These are phyloP conservation scores for Phyllosticta paracitricarpa DNA, from an alignment of 2,329 filamentous ascomycete genomes.

Conservation along the genomic window DNA sequence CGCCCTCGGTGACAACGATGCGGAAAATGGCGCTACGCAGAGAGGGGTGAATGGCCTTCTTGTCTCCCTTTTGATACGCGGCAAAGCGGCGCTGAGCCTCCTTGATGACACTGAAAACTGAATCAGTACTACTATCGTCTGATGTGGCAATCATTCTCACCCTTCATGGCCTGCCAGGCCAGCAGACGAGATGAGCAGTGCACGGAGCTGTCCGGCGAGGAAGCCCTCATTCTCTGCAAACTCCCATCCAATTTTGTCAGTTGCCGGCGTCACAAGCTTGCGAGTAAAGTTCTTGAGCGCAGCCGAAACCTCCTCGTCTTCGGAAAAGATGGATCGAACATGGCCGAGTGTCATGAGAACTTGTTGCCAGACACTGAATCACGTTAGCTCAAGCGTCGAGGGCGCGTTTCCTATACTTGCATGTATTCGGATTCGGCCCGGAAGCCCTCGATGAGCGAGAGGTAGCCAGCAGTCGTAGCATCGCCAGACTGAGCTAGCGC, in stretches of 20 bases:
- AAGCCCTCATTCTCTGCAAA: constrained; percentile 70
- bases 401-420: constrained; percentile 24
- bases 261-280: constrained; percentile 63
- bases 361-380: constrained; percentile 67
- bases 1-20: constrained; percentile 64
- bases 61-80: constrained; percentile 58
- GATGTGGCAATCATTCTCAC: constrained; percentile 35
- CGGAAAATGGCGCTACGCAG: constrained; percentile 73
- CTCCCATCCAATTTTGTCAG: constrained; percentile 77
- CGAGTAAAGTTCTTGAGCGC: constrained; percentile 71
- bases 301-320: constrained; percentile 57
- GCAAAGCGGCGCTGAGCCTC: constrained; percentile 74
- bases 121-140: constrained; percentile 1
- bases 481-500: constrained; percentile 83
- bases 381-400: constrained; percentile 2
- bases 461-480: constrained; percentile 67
- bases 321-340: constrained; percentile 76
- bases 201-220: constrained; percentile 70
- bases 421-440: constrained; percentile 71
- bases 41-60: constrained; percentile 68
- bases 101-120: constrained; percentile 50
- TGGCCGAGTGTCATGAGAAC: constrained; percentile 66
- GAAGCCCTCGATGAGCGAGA: constrained; percentile 81
- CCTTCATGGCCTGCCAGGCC: constrained; percentile 65
- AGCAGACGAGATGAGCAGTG: constrained; percentile 67